Evolutionary conservation across 2,329 filamentous ascomycete genomes (phyloP).

Genomic region (Coniella vitis): DNA sequence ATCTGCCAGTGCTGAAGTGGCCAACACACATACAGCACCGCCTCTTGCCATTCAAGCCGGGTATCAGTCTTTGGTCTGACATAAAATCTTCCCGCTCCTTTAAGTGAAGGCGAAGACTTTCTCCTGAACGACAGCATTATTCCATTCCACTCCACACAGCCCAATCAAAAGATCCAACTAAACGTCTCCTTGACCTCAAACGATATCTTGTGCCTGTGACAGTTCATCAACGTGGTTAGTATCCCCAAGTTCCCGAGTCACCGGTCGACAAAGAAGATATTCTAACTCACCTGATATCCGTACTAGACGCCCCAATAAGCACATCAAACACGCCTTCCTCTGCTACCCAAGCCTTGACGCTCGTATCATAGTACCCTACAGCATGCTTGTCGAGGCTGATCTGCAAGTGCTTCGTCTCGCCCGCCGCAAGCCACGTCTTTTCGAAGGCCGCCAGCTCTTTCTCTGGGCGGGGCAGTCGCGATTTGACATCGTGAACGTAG

Average conservation of each 20-base stretch:
- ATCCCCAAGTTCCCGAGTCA: too few species aligned
- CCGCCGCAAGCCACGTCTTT: conserved; percentile 53
- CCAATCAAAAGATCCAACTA: conserved; percentile 54
- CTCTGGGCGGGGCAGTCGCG: conserved; percentile 55
- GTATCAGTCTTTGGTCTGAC: too few species aligned
- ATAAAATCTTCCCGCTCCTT: too few species aligned
- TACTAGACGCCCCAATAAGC: conserved; percentile 54
- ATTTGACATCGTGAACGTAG: conserved; percentile 59
- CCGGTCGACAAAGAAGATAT: not conserved
- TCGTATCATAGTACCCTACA: conserved; percentile 57
- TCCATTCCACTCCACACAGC: too few species aligned
- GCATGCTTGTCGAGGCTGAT: conserved; percentile 43
- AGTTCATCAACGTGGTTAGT: conserved; percentile 4
- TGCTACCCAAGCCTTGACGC: conserved; percentile 53
- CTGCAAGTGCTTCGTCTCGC: conserved; percentile 45
- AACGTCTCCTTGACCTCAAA: conserved; percentile 60
- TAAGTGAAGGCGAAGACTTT: too few species aligned
- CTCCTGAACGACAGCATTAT: too few species aligned
- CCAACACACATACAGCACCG: too few species aligned
- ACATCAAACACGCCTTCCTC: conserved; percentile 58
- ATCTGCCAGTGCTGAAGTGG: too few species aligned
- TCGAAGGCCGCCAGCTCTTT: conserved; percentile 67
- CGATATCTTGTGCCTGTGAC: conserved; percentile 19
- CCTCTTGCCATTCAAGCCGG: too few species aligned
- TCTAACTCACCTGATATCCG: conserved; percentile 53